phyloP scores from a whole-genome alignment of 371 early-diverging fungal species.

The Mucor plumbeus region DNA sequence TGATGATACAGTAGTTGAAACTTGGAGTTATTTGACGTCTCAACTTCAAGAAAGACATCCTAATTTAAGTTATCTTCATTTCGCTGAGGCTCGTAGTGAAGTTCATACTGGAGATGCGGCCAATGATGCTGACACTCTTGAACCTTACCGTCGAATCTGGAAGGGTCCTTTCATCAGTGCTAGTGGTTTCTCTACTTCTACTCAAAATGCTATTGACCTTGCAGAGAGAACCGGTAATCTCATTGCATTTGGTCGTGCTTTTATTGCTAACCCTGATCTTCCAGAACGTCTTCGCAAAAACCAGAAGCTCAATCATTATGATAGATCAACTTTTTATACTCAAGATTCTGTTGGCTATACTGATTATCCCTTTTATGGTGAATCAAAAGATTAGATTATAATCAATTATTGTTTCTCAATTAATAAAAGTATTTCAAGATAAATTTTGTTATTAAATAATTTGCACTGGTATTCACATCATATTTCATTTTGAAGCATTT shows the following conservation, averaged over 20 bases:
- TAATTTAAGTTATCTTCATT: constrained; percentile 32
- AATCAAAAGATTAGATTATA: no score
- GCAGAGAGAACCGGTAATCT: constrained; percentile 32
- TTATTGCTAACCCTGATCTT: constrained; percentile 47
- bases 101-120: background rate
- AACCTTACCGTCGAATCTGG: constrained; percentile 38
- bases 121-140: constrained; percentile 12
- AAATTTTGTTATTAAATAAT: no score
- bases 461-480: no score
- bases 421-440: no score
- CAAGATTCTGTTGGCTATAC: constrained; percentile 24
- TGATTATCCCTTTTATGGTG: constrained; percentile 28
- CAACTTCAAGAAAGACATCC: constrained; percentile 27
- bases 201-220: constrained; percentile 18
- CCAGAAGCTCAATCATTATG: constrained; percentile 19
- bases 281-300: constrained; percentile 23
- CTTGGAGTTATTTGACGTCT: constrained; percentile 30
- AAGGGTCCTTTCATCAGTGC: constrained; percentile 35
- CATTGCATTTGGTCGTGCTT: constrained; percentile 40
- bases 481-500: no score
- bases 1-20: constrained; percentile 33
- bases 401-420: no score
- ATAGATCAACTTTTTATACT: constrained; percentile 28
- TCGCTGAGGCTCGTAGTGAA: constrained; percentile 34
- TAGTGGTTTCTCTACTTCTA: constrained; percentile 23